Conservation (phyloP, 2,329 filamentous ascomycete species). For the Colletotrichum caudatum region DNA sequence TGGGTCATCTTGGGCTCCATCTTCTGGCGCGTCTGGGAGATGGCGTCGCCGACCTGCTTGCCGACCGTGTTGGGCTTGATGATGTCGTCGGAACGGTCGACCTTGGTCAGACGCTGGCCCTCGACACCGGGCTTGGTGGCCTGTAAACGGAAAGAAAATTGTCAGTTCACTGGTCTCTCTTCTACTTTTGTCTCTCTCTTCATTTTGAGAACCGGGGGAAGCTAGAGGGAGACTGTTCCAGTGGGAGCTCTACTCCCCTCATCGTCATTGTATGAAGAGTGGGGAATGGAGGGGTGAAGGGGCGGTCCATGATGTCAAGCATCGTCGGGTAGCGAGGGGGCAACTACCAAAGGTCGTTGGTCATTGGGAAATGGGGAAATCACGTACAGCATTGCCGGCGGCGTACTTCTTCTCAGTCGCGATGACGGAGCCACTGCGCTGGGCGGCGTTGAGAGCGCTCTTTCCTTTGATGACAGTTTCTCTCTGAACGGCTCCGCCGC, state of each 20-base stretch:
- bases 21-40: slow-evolving; percentile 81
- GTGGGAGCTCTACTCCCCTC: neutral
- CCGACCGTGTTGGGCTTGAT: slow-evolving; percentile 96
- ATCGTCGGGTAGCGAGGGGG: neutral
- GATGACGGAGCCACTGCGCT: slow-evolving; percentile 80
- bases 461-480: slow-evolving; percentile 93
- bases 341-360: neutral
- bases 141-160: slow-evolving; percentile 47
- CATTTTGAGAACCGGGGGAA: neutral
- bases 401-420: slow-evolving; percentile 92
- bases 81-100: slow-evolving; percentile 97
- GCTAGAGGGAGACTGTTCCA: neutral
- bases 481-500: slow-evolving; percentile 73
- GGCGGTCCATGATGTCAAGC: slow-evolving; percentile 34
- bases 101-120: slow-evolving; percentile 96
- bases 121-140: slow-evolving; percentile 71
- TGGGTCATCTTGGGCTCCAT: slow-evolving; percentile 97
- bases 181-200: neutral
- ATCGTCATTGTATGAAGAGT: slow-evolving; percentile 17
- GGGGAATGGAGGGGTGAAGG: slow-evolving; percentile 29
- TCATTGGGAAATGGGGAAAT: slow-evolving; percentile 6
- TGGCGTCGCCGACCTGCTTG: slow-evolving; percentile 82
- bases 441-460: slow-evolving; percentile 86
- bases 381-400: slow-evolving; percentile 81
- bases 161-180: slow-evolving; percentile 40